Percentiles rank a stretch among this genome's conserved stretches.
Conservation (phyloP, 352 stramenopile species). For the Globisporangium cederbergense region DNA sequence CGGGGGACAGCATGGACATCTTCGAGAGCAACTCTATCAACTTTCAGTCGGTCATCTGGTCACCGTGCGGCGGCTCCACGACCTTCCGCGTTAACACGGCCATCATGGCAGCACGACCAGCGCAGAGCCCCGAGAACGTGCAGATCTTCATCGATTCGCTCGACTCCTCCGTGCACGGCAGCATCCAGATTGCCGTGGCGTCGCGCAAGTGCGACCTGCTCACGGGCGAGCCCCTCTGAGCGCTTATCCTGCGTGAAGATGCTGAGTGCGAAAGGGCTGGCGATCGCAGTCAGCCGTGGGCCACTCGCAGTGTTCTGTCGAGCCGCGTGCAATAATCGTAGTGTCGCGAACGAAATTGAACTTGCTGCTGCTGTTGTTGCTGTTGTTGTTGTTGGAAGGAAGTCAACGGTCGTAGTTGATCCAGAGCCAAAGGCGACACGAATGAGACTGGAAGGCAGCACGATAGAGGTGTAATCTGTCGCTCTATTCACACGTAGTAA, state of each 20-base stretch:
- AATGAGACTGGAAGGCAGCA: no score
- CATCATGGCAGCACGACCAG: constrained; percentile 12
- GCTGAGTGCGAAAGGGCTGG: background rate
- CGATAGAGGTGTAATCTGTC: no score
- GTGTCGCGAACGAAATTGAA: constrained; percentile 2
- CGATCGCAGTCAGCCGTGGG: background rate
- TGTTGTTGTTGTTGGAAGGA: background rate
- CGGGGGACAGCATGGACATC: constrained; percentile 22
- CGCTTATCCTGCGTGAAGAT: no score
- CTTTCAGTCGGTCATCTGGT: constrained; percentile 30
- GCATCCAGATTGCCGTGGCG: constrained; percentile 23
- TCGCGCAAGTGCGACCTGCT: constrained; percentile 15
- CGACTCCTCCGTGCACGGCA: constrained; percentile 23
- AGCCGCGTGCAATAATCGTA: background rate
- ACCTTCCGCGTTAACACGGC: constrained; percentile 36
- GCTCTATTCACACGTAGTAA: background rate
- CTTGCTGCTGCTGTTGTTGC: background rate
- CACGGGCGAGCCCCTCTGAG: constrained; percentile 8
- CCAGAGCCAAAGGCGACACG: no score
- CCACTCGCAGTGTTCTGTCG: background rate
- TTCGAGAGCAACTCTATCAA: constrained; percentile 25
- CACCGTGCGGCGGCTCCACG: constrained; percentile 28
- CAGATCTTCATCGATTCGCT: constrained; percentile 30
- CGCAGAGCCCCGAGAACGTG: constrained; percentile 11
- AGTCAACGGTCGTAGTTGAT: no score